Evolutionary conservation across 2,329 filamentous ascomycete species (phyloP).

Genomic region (Chrysoporthe deuterocubensis): DNA sequence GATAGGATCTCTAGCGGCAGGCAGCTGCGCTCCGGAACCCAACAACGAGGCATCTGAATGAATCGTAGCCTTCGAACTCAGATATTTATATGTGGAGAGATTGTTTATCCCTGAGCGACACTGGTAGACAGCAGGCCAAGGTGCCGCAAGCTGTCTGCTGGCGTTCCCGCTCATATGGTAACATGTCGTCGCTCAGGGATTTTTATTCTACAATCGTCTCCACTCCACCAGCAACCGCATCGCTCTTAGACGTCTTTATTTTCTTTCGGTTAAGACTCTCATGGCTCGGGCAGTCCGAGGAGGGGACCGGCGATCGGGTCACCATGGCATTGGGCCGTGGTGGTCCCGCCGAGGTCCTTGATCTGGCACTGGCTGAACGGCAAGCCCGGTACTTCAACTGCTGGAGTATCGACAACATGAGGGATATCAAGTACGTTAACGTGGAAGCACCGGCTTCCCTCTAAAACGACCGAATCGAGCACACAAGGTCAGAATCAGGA

Average conservation of each 20-base stretch:
- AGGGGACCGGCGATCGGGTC: constrained; percentile 10
- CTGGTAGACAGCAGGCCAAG: constrained; percentile 40
- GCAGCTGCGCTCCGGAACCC: constrained; percentile 77
- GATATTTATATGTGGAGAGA: constrained; percentile 33
- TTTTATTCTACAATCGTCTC: constrained; percentile 25
- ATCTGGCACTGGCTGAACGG: constrained; percentile 42
- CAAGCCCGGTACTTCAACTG: constrained; percentile 42
- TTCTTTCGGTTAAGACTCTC: constrained; percentile 29
- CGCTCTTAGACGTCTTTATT: constrained; percentile 27
- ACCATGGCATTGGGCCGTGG: constrained; percentile 25
- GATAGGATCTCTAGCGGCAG: constrained; percentile 54
- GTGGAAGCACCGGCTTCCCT: constrained; percentile 20
- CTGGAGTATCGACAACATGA: constrained; percentile 28
- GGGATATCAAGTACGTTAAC: constrained; percentile 29
- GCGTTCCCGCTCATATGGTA: constrained; percentile 25
- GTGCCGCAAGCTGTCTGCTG: constrained; percentile 37
- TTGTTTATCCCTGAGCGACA: constrained; percentile 30
- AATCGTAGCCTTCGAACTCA: constrained; percentile 31
- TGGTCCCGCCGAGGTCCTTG: constrained; percentile 15
- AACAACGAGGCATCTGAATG: constrained; percentile 52
- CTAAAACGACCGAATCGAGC: constrained; percentile 25
- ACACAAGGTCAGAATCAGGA: constrained; percentile 9
- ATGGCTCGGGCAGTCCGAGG: constrained; percentile 40
- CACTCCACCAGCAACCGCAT: constrained; percentile 29
- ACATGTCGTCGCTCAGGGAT: constrained; percentile 30